Conservation (phyloP, 179 eudicot species). For the Beta macrorhiza region DNA sequence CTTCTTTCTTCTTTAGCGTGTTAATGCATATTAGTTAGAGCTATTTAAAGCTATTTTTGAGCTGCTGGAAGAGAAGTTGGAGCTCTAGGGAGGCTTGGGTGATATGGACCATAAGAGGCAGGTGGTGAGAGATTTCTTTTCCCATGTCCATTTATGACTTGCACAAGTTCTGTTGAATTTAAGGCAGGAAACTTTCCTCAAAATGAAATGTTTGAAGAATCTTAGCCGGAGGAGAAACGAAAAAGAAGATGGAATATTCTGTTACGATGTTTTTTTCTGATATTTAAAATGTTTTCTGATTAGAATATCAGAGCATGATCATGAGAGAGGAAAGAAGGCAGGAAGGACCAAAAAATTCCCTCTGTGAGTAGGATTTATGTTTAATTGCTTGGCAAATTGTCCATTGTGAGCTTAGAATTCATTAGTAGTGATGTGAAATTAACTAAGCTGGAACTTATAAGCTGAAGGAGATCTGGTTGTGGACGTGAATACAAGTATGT, state of each 20-base stretch:
- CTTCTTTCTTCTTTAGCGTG: too few species aligned
- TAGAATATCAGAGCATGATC: not conserved
- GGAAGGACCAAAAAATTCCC: not conserved
- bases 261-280: not conserved
- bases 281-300: not conserved
- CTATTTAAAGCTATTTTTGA: not conserved
- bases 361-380: not conserved
- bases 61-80: not conserved
- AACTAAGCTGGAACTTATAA: not conserved
- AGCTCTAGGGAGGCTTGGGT: not conserved
- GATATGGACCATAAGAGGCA: not conserved
- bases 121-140: not conserved
- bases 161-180: not conserved
- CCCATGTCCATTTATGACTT: not conserved
- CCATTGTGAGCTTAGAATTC: not conserved
- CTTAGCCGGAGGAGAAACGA: not conserved
- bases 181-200: not conserved
- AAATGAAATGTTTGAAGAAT: not conserved
- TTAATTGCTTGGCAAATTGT: not conserved
- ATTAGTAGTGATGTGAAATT: not conserved
- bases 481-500: not conserved
- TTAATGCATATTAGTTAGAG: not conserved
- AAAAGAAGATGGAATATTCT: not conserved
- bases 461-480: not conserved
- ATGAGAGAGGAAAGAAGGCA: not conserved